A percentile compares a stretch with the other conserved stretches of the same genome.
phyloP scores from a whole-genome alignment of 2,329 filamentous ascomycete genomes.

The Apiospora kogelbergensis region DNA sequence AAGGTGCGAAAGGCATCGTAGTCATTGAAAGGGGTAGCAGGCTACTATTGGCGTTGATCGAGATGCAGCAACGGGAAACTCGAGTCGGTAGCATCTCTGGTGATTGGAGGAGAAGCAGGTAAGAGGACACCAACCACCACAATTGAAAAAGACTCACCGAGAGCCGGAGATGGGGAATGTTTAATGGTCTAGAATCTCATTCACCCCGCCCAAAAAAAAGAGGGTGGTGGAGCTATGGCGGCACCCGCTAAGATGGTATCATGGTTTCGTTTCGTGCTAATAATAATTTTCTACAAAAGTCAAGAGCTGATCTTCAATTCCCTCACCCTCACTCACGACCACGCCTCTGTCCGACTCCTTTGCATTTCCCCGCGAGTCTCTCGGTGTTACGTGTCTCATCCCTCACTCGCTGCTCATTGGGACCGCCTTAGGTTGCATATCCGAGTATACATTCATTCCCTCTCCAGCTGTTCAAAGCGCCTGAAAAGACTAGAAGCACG shows the following conservation, averaged over 20 bases:
- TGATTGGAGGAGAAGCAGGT: background rate
- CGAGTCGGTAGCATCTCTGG: too few species aligned
- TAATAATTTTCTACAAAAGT: background rate
- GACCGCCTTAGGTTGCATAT: background rate
- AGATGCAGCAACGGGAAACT: too few species aligned
- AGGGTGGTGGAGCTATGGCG: background rate
- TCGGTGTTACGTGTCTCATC: background rate
- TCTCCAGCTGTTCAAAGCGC: conserved; percentile 15
- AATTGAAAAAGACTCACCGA: background rate
- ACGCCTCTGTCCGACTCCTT: background rate
- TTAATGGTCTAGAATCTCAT: background rate
- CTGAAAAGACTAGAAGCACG: conserved; percentile 49
- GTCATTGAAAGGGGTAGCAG: too few species aligned
- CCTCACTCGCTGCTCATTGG: background rate
- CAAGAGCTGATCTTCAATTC: background rate
- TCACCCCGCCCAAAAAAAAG: background rate
- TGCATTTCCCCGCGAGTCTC: background rate
- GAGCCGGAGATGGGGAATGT: background rate
- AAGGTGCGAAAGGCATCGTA: background rate
- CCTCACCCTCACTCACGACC: background rate
- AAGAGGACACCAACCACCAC: background rate
- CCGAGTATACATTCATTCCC: background rate
- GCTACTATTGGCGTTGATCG: too few species aligned
- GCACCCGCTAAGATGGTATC: background rate
- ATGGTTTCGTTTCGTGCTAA: background rate